These are phyloP conservation scores for Chaetomium olivaceum DNA, from an alignment of 2,329 filamentous ascomycete species.

Conservation along the genomic window DNA sequence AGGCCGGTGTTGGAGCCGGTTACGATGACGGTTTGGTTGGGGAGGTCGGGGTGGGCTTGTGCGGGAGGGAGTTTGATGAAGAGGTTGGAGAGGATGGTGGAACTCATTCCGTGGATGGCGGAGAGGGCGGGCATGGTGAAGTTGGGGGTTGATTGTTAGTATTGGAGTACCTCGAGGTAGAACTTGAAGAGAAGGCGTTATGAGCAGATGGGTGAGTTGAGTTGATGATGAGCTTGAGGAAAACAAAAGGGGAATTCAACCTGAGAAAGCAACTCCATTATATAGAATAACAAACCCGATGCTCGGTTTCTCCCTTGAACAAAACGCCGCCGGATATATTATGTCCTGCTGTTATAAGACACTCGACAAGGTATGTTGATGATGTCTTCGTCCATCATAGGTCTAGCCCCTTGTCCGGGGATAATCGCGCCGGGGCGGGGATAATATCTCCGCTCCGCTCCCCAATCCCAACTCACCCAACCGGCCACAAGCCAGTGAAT, in stretches of 20 bases:
- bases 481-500: not conserved
- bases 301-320: not conserved
- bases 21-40: constrained; percentile 40
- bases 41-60: constrained; percentile 26
- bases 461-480: not conserved
- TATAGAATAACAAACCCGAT: not conserved
- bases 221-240: not conserved
- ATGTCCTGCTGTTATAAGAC: not conserved
- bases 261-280: not conserved
- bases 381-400: no score
- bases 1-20: constrained; percentile 46
- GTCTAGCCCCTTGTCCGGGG: not conserved
- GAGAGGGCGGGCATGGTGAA: constrained; percentile 2
- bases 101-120: constrained; percentile 26
- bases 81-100: constrained; percentile 23
- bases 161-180: not conserved
- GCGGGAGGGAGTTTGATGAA: constrained; percentile 17
- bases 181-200: not conserved
- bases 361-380: not conserved
- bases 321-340: not conserved
- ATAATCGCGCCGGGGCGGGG: constrained; percentile 2
- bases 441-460: constrained; percentile 14
- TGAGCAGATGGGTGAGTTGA: not conserved
- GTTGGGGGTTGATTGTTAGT: not conserved
- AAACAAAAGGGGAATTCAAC: not conserved